A percentile compares a stretch with the other conserved stretches of the same genome.
Conservation (phyloP, 352 stramenopile species). For the Plasmopara halstedii region DNA sequence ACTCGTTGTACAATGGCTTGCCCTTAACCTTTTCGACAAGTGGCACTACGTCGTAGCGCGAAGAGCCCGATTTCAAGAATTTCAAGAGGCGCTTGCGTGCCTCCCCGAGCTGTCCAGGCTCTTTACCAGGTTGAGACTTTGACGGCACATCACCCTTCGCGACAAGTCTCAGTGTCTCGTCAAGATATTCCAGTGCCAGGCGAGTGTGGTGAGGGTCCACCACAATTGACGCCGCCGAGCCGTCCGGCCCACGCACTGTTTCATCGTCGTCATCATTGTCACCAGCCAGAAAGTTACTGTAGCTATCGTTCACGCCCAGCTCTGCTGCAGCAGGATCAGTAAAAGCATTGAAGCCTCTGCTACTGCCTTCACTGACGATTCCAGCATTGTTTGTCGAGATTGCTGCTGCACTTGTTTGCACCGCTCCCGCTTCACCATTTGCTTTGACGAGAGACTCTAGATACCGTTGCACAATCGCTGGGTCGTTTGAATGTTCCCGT, state of each 20-base stretch:
- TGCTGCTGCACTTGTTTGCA: slow-evolving; percentile 3
- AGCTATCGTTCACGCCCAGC: slow-evolving; percentile 67
- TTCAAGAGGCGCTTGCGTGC: slow-evolving; percentile 72
- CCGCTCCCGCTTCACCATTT: slow-evolving; percentile 19
- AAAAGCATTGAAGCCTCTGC: slow-evolving; percentile 17
- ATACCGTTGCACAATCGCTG: slow-evolving; percentile 70
- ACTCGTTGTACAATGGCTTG: slow-evolving; percentile 73
- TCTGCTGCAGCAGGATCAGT: slow-evolving; percentile 18
- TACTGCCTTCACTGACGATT: slow-evolving; percentile 13
- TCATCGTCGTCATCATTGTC: slow-evolving; percentile 57
- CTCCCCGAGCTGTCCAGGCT: slow-evolving; percentile 59
- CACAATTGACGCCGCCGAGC: slow-evolving; percentile 19
- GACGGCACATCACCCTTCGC: slow-evolving; percentile 60
- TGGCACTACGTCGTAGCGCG: slow-evolving; percentile 64
- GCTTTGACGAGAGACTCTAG: slow-evolving; percentile 74
- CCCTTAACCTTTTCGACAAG: slow-evolving; percentile 73
- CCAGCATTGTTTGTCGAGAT: slow-evolving; percentile 7
- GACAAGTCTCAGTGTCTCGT: slow-evolving; percentile 75
- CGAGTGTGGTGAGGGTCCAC: slow-evolving; percentile 75
- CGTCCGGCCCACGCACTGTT: slow-evolving; percentile 12
- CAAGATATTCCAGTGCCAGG: slow-evolving; percentile 79
- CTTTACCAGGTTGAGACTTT: slow-evolving; percentile 76
- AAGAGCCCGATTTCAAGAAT: slow-evolving; percentile 71
- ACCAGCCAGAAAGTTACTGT: slow-evolving; percentile 70
- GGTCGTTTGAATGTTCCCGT: slow-evolving; percentile 65